These are phyloP conservation scores for Tuctoria greenei DNA, from an alignment of 176 grass and related monocot genomes.

Conservation along the genomic window DNA sequence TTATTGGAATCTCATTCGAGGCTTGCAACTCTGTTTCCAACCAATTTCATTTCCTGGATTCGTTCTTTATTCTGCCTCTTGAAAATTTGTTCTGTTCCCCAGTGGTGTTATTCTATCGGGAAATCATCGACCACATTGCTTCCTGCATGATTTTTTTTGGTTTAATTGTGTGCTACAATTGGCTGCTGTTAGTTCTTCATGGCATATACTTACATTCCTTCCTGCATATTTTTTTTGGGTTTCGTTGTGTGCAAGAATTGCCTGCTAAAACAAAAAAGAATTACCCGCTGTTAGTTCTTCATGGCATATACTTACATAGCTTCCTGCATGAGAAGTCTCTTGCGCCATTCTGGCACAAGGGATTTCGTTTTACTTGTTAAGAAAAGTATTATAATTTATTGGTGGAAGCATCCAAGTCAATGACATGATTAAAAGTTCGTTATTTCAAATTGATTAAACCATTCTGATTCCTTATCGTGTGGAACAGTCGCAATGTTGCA, in stretches of 20 bases:
- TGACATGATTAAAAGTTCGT: constrained; percentile 4
- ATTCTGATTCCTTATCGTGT: not conserved
- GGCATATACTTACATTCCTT: not conserved
- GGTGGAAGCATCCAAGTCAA: not conserved
- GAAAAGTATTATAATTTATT: constrained; percentile 9
- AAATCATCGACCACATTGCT: not conserved
- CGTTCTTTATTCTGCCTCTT: not conserved
- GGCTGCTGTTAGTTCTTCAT: not conserved
- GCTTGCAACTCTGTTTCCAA: constrained; percentile 27
- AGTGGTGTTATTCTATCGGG: not conserved
- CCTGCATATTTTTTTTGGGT: not conserved
- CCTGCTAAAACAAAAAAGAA: no score
- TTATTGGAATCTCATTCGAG: constrained; percentile 25
- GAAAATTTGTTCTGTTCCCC: constrained; percentile 20
- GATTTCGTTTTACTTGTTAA: constrained; percentile 5
- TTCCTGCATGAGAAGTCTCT: constrained; percentile 20
- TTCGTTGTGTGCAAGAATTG: constrained; percentile 11
- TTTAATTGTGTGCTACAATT: constrained; percentile 14
- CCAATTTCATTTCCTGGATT: constrained; percentile 5
- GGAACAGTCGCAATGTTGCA: not conserved
- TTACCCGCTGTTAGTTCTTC: constrained; percentile 21
- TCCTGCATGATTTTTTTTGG: constrained; percentile 2
- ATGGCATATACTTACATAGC: not conserved
- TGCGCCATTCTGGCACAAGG: not conserved
- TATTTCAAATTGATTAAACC: constrained; percentile 3